phyloP scores from a whole-genome alignment of 129 eudicot species.

The Helianthus annuus region DNA sequence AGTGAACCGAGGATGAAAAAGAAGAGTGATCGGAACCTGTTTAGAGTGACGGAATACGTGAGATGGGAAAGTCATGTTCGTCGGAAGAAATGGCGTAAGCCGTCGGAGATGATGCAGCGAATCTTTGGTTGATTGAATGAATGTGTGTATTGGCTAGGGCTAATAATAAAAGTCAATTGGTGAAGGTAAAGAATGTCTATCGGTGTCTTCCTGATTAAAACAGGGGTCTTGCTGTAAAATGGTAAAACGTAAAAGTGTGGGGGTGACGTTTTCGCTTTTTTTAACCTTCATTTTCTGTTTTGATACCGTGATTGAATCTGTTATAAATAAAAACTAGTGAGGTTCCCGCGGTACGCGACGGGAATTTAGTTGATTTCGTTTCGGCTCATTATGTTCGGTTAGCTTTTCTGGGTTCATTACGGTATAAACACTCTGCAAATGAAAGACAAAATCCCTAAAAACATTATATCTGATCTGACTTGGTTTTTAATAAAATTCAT shows the following conservation, averaged over 20 bases:
- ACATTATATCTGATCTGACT: no score
- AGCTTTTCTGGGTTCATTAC: no score
- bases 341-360: no score
- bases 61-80: conserved; percentile 54
- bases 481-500: no score
- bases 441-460: no score
- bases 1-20: background rate
- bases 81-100: conserved; percentile 39
- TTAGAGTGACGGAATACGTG: conserved; percentile 61
- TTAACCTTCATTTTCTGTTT: no score
- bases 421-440: no score
- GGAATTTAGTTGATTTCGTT: no score
- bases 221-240: conserved; percentile 20
- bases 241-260: conserved; percentile 6
- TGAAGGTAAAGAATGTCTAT: conserved; percentile 23
- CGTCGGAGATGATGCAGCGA: conserved; percentile 17
- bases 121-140: background rate
- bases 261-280: background rate
- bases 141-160: conserved; percentile 32
- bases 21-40: conserved; percentile 44
- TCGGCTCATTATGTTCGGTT: no score
- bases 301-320: no score
- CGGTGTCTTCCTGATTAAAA: conserved; percentile 27
- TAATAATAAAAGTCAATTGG: conserved; percentile 21
- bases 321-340: no score